Conservation (phyloP, 2,329 filamentous ascomycete species). For the Xylariaceae sp. region DNA sequence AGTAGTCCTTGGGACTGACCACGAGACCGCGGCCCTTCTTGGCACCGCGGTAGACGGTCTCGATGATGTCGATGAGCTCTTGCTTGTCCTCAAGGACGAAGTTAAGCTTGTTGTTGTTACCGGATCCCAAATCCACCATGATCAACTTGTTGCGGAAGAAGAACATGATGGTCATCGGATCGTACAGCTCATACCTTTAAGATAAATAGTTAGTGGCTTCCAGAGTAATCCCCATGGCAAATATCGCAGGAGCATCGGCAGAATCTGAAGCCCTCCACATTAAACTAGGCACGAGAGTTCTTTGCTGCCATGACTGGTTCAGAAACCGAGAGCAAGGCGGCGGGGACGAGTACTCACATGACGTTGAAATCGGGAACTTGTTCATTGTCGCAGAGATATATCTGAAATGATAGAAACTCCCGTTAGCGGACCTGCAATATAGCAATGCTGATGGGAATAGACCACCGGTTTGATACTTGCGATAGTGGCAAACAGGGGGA, state of each 20-base stretch:
- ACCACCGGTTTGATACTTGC: neutral
- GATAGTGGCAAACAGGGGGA: neutral
- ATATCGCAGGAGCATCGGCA: too few species aligned
- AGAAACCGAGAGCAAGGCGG: neutral
- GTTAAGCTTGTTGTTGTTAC: constrained; percentile 98
- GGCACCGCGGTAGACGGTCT: constrained; percentile 96
- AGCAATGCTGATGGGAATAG: neutral
- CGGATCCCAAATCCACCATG: constrained; percentile 96
- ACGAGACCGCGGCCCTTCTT: constrained; percentile 97
- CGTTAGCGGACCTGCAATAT: neutral
- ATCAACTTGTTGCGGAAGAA: constrained; percentile 99
- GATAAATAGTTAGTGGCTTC: neutral
- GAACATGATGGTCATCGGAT: constrained; percentile 93
- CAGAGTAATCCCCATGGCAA: too few species aligned
- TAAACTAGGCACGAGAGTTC: neutral
- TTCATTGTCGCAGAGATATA: constrained; percentile 93
- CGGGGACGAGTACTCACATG: constrained; percentile 49
- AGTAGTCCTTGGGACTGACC: constrained; percentile 81
- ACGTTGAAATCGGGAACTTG: constrained; percentile 89
- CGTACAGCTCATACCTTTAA: constrained; percentile 69
- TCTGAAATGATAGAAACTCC: constrained; percentile 31
- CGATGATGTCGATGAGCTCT: constrained; percentile 96
- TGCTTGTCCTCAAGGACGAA: constrained; percentile 97
- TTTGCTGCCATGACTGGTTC: neutral
- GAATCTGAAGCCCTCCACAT: too few species aligned